These are phyloP conservation scores for Exophiala calicioides DNA, from an alignment of 2,329 filamentous ascomycete species.

Conservation along the genomic window DNA sequence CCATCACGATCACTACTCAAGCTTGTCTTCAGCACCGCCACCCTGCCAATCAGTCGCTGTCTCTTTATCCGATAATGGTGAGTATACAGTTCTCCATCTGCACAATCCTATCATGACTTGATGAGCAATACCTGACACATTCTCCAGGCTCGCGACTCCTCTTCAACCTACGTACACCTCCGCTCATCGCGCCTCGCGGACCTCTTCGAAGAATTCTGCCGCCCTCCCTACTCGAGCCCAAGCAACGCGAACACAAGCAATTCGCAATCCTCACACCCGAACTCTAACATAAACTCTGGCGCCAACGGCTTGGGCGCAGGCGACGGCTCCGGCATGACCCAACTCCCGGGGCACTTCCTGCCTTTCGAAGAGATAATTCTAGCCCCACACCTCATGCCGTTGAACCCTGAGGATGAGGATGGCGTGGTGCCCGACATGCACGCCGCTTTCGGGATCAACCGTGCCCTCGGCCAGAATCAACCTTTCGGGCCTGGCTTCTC, in stretches of 20 bases:
- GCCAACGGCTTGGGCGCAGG: conserved; percentile 1
- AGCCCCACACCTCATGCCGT: conserved; percentile 60
- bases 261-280: conserved; percentile 8
- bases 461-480: conserved; percentile 59
- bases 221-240: conserved; percentile 41
- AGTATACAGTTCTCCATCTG: too few relatives aligned
- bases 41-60: too few relatives aligned
- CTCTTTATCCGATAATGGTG: too few relatives aligned
- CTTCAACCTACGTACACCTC: conserved; percentile 51
- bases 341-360: conserved; percentile 43
- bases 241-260: conserved; percentile 13
- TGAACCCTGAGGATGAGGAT: conserved; percentile 68
- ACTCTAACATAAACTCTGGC: conserved; percentile 16
- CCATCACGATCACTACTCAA: too few relatives aligned
- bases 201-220: conserved; percentile 53
- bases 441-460: conserved; percentile 65
- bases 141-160: conserved; percentile 53
- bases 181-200: conserved; percentile 51
- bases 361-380: conserved; percentile 64
- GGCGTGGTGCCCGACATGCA: conserved; percentile 68
- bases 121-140: too few relatives aligned
- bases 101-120: too few relatives aligned
- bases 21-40: too few relatives aligned
- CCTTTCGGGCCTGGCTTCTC: too few relatives aligned
- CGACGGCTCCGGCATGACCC: conserved; percentile 26